A percentile compares a stretch with the other conserved stretches of the same genome.
Evolutionary conservation across 495 filamentous ascomycete species (phyloP).

Genomic region (Daldinia loculata): DNA sequence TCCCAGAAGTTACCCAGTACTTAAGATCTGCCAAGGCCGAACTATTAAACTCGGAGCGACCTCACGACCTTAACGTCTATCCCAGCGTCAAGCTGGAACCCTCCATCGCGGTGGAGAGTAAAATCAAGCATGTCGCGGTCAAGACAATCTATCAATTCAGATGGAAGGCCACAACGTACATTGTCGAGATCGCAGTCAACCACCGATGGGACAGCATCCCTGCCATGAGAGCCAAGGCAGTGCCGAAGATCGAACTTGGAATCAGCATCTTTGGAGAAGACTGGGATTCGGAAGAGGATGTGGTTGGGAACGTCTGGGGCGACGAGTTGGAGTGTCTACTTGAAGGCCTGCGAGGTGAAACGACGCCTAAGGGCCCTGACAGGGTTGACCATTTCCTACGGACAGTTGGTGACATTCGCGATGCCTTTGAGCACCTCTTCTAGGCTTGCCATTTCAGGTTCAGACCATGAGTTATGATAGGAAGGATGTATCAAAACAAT

Average conservation of each 20-base stretch:
- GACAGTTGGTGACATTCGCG: conserved; percentile 42
- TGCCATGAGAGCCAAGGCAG: conserved; percentile 25
- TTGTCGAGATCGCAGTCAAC: conserved; percentile 65
- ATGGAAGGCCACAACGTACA: conserved; percentile 58
- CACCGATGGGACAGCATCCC: conserved; percentile 55
- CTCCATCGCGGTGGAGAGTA: conserved; percentile 1
- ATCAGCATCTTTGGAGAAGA: conserved; percentile 58
- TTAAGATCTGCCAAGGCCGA: conserved; percentile 20
- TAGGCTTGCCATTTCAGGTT: conserved; percentile 7
- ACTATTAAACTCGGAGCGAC: conserved; percentile 13
- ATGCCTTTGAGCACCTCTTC: conserved; percentile 29
- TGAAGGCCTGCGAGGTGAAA: conserved; percentile 29
- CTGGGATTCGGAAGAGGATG: conserved; percentile 58
- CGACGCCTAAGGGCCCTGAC: conserved; percentile 1
- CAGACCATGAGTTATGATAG: background rate
- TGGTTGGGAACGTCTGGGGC: conserved; percentile 49
- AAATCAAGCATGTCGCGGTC: conserved; percentile 52
- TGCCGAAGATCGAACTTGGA: conserved; percentile 49
- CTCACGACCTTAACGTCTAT: conserved; percentile 38
- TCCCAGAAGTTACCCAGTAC: conserved; percentile 21
- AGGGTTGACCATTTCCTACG: conserved; percentile 44
- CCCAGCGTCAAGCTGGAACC: conserved; percentile 20
- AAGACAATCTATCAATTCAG: conserved; percentile 61
- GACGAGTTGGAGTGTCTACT: conserved; percentile 59
- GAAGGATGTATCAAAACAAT: background rate